Conservation (phyloP, 176 grass and related monocot species). For the Rhynchospora tenuis region DNA sequence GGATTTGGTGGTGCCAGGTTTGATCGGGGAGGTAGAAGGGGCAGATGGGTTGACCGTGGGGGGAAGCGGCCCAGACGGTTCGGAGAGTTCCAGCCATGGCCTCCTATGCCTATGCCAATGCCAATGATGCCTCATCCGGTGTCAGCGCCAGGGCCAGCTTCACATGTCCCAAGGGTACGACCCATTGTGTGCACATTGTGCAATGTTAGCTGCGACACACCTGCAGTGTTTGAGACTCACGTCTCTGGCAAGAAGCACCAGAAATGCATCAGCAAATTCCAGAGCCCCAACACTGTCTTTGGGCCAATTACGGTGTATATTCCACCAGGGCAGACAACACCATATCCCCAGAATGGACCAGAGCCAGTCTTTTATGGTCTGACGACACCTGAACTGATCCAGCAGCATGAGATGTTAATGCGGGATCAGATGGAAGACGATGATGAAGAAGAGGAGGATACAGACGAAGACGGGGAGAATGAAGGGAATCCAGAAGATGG, state of each 20-base stretch:
- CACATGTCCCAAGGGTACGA: slow-evolving; percentile 21
- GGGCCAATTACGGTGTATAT: slow-evolving; percentile 36
- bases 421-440: background rate
- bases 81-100: slow-evolving; percentile 9
- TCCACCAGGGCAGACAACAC: slow-evolving; percentile 37
- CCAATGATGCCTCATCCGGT: slow-evolving; percentile 3
- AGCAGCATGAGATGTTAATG: slow-evolving; percentile 28
- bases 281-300: slow-evolving; percentile 28
- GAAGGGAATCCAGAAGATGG: background rate
- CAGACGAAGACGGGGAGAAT: background rate
- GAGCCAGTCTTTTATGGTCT: slow-evolving; percentile 48
- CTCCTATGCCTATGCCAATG: background rate
- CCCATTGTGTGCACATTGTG: slow-evolving; percentile 48
- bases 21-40: slow-evolving; percentile 26
- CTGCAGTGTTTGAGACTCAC: slow-evolving; percentile 50
- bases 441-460: background rate
- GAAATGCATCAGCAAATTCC: slow-evolving; percentile 35
- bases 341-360: slow-evolving; percentile 7
- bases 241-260: slow-evolving; percentile 45
- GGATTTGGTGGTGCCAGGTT: slow-evolving; percentile 1
- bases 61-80: slow-evolving; percentile 30
- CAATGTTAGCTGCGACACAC: slow-evolving; percentile 43
- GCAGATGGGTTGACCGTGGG: background rate
- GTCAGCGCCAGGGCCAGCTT: background rate
- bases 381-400: slow-evolving; percentile 29